Conservation (phyloP, 164 flowering plant species). For the Liriodendron chinense region DNA sequence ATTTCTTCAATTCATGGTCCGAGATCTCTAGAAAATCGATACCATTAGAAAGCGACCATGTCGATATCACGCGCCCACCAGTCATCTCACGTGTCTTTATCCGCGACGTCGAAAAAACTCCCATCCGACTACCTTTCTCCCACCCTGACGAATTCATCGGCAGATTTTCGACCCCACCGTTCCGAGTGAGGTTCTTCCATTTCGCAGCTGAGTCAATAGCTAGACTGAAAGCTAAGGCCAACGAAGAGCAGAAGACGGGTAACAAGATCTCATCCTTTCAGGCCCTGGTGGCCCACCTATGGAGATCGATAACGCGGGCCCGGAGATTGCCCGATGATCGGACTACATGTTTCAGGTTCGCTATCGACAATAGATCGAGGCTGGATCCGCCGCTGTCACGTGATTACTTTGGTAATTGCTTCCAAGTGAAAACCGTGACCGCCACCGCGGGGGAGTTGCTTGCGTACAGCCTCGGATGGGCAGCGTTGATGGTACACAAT, state of each 20-base stretch:
- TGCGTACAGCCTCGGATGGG: slow-evolving; percentile 4
- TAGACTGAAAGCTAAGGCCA: slow-evolving; percentile 8
- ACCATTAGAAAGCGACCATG: slow-evolving; percentile 21
- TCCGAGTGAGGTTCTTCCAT: slow-evolving; percentile 16
- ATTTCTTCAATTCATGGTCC: slow-evolving; percentile 21
- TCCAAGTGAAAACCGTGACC: not conserved
- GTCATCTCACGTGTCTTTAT: not conserved
- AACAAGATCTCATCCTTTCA: slow-evolving; percentile 15
- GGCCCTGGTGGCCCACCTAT: slow-evolving; percentile 5
- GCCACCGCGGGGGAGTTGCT: not conserved
- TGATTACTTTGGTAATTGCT: slow-evolving; percentile 41
- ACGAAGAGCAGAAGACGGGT: slow-evolving; percentile 27
- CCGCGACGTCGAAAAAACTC: not conserved
- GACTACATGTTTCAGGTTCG: slow-evolving; percentile 32
- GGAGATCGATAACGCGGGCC: slow-evolving; percentile 12
- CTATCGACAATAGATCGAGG: slow-evolving; percentile 32
- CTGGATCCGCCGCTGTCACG: slow-evolving; percentile 34
- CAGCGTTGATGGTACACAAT: slow-evolving; percentile 4
- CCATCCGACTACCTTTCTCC: slow-evolving; percentile 3
- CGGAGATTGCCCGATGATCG: slow-evolving; percentile 15
- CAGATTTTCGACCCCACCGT: slow-evolving; percentile 3
- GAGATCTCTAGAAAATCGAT: slow-evolving; percentile 42
- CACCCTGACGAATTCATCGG: slow-evolving; percentile 11
- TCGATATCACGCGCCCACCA: not conserved
- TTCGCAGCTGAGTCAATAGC: slow-evolving; percentile 8